Percentiles rank a stretch among this genome's conserved stretches.
Conservation (phyloP, 208 protist species). For the Wallacemonas sp. region DNA sequence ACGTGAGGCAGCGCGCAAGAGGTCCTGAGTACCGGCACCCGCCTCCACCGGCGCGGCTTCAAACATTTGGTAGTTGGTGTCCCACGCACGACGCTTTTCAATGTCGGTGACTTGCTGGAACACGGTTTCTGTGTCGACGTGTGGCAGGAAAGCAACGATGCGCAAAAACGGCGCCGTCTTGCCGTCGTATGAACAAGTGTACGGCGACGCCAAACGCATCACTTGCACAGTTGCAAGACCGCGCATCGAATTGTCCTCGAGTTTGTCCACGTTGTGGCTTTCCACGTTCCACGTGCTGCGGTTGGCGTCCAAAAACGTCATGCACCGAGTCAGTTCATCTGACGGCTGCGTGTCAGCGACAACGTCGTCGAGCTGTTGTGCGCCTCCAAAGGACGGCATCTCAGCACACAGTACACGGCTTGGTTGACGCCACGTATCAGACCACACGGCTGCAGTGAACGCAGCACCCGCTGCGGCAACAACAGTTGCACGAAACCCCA, state of each 20-base stretch:
- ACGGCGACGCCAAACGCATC: background rate
- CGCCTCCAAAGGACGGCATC: too few relatives aligned
- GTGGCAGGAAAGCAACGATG: slow-evolving; percentile 31
- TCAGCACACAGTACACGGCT: too few relatives aligned
- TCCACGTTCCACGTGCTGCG: slow-evolving; percentile 23
- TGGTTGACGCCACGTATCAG: too few relatives aligned
- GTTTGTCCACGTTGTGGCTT: background rate
- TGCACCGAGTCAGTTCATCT: slow-evolving; percentile 12
- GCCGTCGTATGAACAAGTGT: background rate
- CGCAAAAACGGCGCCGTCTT: slow-evolving; percentile 29
- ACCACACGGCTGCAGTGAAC: too few relatives aligned
- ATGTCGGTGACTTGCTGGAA: slow-evolving; percentile 31
- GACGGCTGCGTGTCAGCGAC: too few relatives aligned
- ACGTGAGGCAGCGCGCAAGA: background rate
- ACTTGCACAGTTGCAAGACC: slow-evolving; percentile 5
- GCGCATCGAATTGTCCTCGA: background rate
- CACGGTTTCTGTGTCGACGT: slow-evolving; percentile 21
- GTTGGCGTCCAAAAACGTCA: slow-evolving; percentile 31
- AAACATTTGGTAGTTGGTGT: slow-evolving; percentile 40
- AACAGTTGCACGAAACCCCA: too few relatives aligned
- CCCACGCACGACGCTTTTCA: slow-evolving; percentile 21
- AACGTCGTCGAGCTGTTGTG: too few relatives aligned
- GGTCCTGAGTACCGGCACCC: background rate
- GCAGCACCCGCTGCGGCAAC: too few relatives aligned
- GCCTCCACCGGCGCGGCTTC: slow-evolving; percentile 4